A percentile compares a stretch with the other conserved stretches of the same genome.
Evolutionary conservation across 257 asterid species (phyloP).

Genomic region (Solanum sejunctum): DNA sequence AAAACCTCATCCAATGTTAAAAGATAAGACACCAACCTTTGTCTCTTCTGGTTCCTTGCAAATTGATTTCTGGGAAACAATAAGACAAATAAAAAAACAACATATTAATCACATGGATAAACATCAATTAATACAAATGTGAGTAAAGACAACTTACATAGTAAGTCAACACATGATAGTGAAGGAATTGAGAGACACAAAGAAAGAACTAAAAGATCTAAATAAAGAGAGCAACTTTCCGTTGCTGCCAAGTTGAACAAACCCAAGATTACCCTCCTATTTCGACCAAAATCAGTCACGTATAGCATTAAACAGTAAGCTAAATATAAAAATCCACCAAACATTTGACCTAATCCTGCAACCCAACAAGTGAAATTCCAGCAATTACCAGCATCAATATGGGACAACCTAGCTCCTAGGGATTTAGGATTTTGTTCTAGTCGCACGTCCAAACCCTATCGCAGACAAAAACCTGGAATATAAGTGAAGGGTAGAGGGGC

Average conservation of each 20-base stretch:
- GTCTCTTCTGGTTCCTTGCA: conserved; percentile 64
- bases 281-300: background rate
- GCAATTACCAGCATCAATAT: background rate
- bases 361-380: background rate
- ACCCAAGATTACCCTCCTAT: background rate
- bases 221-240: background rate
- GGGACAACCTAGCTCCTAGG: background rate
- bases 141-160: background rate
- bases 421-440: background rate
- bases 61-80: conserved; percentile 60
- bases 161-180: background rate
- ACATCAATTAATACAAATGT: background rate
- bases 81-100: background rate
- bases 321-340: background rate
- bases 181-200: background rate
- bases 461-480: background rate
- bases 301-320: background rate
- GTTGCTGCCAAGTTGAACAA: background rate
- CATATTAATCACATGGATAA: background rate
- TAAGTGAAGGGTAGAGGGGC: background rate
- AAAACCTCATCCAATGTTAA: background rate
- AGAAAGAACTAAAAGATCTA: background rate
- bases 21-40: conserved; percentile 39
- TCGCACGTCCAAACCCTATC: background rate
- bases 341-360: background rate